Evolutionary conservation across 2,329 filamentous ascomycete genomes (phyloP), one percentile per base, ranked within the genome.

Genomic region (Botrytis squamosa): DNA sequence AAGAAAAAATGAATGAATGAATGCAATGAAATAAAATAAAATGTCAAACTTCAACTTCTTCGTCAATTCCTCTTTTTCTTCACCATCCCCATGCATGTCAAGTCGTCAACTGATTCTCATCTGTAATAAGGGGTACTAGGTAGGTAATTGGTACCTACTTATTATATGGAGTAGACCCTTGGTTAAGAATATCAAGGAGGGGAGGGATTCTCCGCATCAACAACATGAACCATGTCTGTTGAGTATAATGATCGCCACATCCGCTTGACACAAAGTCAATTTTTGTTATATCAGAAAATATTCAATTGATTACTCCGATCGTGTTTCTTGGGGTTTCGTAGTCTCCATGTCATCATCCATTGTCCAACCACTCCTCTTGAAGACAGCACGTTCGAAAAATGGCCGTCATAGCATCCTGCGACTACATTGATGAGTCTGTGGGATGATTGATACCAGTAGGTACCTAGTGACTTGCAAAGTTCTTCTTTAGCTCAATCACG

Each of bases 131-230:
- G 36, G 60, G 60, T 7, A 29, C 12, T 8, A 18, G 12, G 14
- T 14, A 25, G 9, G 4, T 59, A 59, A 36, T 59, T 62, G 25
- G 22, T 40, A 38, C 25, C 59, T 25, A 38, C 38, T 25, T 62
- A 29, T 62, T 62, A n/a, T n/a, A n/a, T 63, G 22, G 38, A 64
- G 62, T 64, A 64, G 38, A 64, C 38, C 60, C 62, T 64, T 42
- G 16, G 25, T 40, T 9, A 9, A 40, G 36, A 62, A 40, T 62
- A 59, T 59, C 8, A 38, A 63, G n/a, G n/a, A n/a, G 38, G 66
- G 65, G 49, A 57, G 66, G 66, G 66, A 68, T 68, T 68, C 66
- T 68, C 66, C 66, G 49, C 66, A 68, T 68, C 62, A 33, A 44
- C 16, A 42, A 25, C 9, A 29, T n/a, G 18, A 55, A 40, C 65